phyloP scores from a whole-genome alignment of 768 basidiomycete genomes.

The Russula earlei region DNA sequence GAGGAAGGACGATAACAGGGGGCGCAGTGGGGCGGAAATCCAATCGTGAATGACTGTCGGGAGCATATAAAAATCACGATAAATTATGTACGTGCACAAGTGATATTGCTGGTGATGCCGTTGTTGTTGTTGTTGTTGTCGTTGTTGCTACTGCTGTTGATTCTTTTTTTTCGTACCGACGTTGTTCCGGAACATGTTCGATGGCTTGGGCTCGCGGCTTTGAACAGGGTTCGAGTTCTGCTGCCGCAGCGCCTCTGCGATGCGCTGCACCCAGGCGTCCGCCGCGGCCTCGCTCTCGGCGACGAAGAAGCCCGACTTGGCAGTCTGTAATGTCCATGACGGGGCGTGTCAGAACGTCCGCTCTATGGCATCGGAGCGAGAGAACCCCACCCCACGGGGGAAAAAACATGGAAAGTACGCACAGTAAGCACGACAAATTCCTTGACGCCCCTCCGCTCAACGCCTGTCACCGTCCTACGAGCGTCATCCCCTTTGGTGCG shows the following conservation, averaged over 20 bases:
- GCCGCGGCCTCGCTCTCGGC: conserved; percentile 12
- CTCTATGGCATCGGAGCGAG: background rate
- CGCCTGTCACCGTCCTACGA: conserved; percentile 34
- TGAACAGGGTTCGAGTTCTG: background rate
- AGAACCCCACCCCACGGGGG: too few relatives aligned
- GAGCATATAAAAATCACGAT: conserved; percentile 11
- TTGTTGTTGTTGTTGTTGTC: background rate
- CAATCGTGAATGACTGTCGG: too few relatives aligned
- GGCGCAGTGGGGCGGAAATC: too few relatives aligned
- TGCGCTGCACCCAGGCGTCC: conserved; percentile 13
- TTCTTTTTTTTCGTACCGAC: too few relatives aligned
- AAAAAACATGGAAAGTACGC: conserved; percentile 21
- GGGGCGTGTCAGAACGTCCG: background rate
- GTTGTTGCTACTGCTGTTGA: background rate
- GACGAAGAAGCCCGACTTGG: conserved; percentile 18
- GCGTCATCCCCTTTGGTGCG: conserved; percentile 27
- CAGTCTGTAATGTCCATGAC: too few relatives aligned
- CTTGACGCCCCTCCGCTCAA: conserved; percentile 44
- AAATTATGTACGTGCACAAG: conserved; percentile 14
- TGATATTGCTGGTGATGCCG: conserved; percentile 6
- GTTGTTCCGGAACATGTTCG: background rate
- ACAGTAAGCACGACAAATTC: conserved; percentile 58
- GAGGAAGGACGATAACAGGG: background rate
- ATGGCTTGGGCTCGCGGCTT: conserved; percentile 10
- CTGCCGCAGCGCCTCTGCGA: conserved; percentile 8